phyloP scores from a whole-genome alignment of 768 basidiomycete species.

The Tubosaeta sp. region DNA sequence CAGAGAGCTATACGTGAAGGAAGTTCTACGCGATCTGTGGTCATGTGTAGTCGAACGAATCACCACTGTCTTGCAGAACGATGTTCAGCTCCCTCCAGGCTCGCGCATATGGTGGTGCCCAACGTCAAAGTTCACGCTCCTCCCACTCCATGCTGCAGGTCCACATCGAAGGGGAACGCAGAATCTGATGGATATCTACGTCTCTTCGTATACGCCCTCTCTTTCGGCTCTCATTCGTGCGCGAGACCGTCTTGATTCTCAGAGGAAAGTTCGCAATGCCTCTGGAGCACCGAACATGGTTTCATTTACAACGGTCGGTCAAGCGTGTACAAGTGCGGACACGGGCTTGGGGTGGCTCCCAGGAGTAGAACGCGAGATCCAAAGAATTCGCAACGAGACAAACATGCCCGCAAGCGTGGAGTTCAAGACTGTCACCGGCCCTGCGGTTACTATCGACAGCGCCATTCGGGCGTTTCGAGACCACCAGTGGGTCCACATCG shows the following conservation, averaged over 20 bases:
- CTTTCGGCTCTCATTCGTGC: constrained; percentile 1
- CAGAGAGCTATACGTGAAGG: background rate
- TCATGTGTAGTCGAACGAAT: background rate
- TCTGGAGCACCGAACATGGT: background rate
- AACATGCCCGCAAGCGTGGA: background rate
- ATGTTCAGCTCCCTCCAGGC: background rate
- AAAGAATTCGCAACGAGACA: background rate
- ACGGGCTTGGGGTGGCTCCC: background rate
- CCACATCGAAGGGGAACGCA: background rate
- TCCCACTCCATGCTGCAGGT: background rate
- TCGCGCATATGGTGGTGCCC: constrained; percentile 4
- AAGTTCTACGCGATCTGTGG: background rate
- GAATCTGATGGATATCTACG: background rate
- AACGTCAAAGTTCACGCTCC: background rate
- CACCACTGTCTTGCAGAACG: background rate
- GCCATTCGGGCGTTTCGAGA: background rate
- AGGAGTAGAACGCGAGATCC: background rate
- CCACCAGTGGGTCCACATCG: background rate
- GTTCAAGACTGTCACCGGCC: background rate
- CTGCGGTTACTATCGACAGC: background rate
- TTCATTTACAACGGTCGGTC: background rate
- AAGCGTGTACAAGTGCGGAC: background rate
- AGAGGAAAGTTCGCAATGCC: background rate
- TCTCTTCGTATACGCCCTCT: background rate
- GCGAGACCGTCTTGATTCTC: background rate